phyloP scores from a whole-genome alignment of 495 filamentous ascomycete genomes.

The Lepidopterella palustris region DNA sequence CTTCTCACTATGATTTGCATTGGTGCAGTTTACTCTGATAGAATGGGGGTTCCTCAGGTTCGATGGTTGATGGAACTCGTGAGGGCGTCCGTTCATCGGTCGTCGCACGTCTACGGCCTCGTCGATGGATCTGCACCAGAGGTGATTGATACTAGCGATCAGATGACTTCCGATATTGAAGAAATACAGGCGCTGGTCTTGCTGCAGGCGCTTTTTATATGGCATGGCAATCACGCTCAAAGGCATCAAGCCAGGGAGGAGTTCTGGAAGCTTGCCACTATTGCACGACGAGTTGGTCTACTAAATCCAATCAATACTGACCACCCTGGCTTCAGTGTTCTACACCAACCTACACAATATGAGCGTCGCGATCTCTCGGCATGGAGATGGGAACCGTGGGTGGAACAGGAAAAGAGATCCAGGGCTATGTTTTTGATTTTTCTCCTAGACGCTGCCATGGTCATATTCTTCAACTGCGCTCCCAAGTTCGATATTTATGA shows the following conservation, averaged over 20 bases:
- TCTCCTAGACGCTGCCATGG: slow-evolving; percentile 51
- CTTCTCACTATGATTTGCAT: slow-evolving; percentile 57
- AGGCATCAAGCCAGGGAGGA: slow-evolving; percentile 48
- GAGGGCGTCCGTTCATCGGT: slow-evolving; percentile 44
- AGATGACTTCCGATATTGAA: slow-evolving; percentile 43
- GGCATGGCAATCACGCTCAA: slow-evolving; percentile 57
- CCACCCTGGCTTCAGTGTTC: slow-evolving; percentile 34
- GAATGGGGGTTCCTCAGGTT: slow-evolving; percentile 46
- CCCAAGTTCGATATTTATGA: slow-evolving; percentile 52
- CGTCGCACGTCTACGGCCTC: slow-evolving; percentile 43
- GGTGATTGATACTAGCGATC: slow-evolving; percentile 27
- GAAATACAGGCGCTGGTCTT: slow-evolving; percentile 55
- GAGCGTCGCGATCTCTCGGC: slow-evolving; percentile 12
- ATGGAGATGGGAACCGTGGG: slow-evolving; percentile 57
- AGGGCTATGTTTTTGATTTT: slow-evolving; percentile 56
- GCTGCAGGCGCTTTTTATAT: slow-evolving; percentile 51
- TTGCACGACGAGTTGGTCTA: slow-evolving; percentile 47
- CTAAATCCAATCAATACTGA: slow-evolving; percentile 38
- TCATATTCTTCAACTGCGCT: slow-evolving; percentile 58
- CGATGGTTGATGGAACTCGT: slow-evolving; percentile 54
- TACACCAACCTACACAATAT: slow-evolving; percentile 32
- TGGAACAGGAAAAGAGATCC: slow-evolving; percentile 60
- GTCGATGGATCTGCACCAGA: slow-evolving; percentile 33
- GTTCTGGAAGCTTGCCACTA: slow-evolving; percentile 46
- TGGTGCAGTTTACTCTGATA: slow-evolving; percentile 60